Percentiles rank a stretch among this genome's conserved stretches.
phyloP scores from a whole-genome alignment of 805 yeast genomes.

The Candida pseudoglaebosa region DNA sequence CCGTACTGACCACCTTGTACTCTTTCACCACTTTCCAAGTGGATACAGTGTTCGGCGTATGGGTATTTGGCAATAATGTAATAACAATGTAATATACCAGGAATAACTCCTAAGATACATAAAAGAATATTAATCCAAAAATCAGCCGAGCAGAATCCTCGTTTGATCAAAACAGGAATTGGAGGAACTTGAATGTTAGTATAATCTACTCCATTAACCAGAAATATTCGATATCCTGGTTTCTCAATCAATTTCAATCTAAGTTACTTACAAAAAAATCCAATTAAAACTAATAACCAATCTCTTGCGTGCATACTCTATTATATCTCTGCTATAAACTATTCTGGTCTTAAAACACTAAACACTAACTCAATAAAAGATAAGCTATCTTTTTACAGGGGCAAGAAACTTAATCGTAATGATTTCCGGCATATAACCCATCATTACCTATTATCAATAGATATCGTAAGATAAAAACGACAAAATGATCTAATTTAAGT shows the following conservation, averaged over 20 bases:
- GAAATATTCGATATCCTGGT: too few relatives aligned
- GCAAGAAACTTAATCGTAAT: too few relatives aligned
- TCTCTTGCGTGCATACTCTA: conserved; percentile 43
- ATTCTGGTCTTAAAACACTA: too few relatives aligned
- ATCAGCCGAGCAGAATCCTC: conserved; percentile 72
- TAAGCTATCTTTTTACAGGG: too few relatives aligned
- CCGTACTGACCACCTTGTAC: conserved; percentile 28
- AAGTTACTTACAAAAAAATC: conserved; percentile 47
- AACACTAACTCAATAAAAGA: too few relatives aligned
- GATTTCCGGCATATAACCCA: too few relatives aligned
- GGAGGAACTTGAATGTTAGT: conserved; percentile 53
- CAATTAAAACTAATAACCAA: conserved; percentile 62
- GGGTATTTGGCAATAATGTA: conserved; percentile 78
- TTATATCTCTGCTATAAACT: too few relatives aligned
- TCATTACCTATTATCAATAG: too few relatives aligned
- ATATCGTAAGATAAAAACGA: too few relatives aligned
- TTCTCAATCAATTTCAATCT: too few relatives aligned
- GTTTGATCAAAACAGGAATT: conserved; percentile 67
- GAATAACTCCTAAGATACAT: conserved; percentile 67
- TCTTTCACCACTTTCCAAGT: conserved; percentile 17
- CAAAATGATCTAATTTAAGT: too few relatives aligned
- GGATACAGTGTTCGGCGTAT: conserved; percentile 25
- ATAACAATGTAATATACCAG: conserved; percentile 75
- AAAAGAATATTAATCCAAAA: conserved; percentile 64
- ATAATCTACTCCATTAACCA: neutral